Conservation (phyloP, 495 filamentous ascomycete genomes). For the Bryoglossum gracile region DNA sequence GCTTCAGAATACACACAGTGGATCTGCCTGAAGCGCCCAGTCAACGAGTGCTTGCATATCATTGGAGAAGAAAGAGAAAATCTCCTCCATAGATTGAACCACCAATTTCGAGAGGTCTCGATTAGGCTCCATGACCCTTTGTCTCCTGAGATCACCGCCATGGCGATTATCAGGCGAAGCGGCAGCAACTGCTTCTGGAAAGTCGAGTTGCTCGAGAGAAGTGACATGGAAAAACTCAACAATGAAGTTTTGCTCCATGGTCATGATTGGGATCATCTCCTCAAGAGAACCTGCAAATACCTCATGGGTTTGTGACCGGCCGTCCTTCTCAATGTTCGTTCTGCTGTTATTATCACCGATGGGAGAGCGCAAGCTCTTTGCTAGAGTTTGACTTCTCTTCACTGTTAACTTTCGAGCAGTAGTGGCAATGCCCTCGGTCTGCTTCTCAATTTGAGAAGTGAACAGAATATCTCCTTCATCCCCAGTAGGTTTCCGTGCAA, state of each 20-base stretch:
- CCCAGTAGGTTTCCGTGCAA: slow-evolving; percentile 65
- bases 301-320: slow-evolving; percentile 67
- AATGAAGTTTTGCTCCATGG: slow-evolving; percentile 90
- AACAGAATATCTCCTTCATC: slow-evolving; percentile 89
- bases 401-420: slow-evolving; percentile 89
- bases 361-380: slow-evolving; percentile 67
- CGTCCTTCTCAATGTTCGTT: slow-evolving; percentile 56
- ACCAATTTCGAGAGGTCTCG: slow-evolving; percentile 73
- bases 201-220: slow-evolving; percentile 69
- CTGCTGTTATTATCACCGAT: slow-evolving; percentile 56
- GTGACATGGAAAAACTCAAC: slow-evolving; percentile 89
- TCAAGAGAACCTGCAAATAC: slow-evolving; percentile 74
- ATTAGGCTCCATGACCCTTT: slow-evolving; percentile 75
- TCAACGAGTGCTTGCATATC: slow-evolving; percentile 77
- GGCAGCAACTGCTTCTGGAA: slow-evolving; percentile 65
- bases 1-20: slow-evolving; percentile 43
- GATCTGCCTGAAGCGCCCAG: slow-evolving; percentile 74
- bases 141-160: slow-evolving; percentile 60
- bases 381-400: slow-evolving; percentile 71
- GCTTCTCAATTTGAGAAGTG: slow-evolving; percentile 80
- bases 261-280: slow-evolving; percentile 70
- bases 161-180: slow-evolving; percentile 58
- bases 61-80: slow-evolving; percentile 72
- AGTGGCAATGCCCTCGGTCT: slow-evolving; percentile 40
- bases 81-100: slow-evolving; percentile 74